Conservation (phyloP, 331 rosid species). For the Spiraea crenata region DNA sequence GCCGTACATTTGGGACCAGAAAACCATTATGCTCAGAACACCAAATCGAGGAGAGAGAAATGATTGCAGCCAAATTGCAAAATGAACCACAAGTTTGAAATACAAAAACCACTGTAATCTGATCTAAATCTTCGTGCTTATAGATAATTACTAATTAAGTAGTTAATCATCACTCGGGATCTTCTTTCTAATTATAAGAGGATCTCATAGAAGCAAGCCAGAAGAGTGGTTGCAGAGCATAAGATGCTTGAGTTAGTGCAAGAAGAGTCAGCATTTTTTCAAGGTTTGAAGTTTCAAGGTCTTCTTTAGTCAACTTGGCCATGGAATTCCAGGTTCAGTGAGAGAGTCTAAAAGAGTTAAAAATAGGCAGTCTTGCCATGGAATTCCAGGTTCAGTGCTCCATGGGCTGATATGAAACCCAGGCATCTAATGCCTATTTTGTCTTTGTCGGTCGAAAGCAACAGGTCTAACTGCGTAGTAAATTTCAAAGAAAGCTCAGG, state of each 20-base stretch:
- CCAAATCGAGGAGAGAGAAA: slow-evolving; percentile 32
- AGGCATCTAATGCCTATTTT: neutral
- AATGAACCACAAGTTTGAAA: slow-evolving; percentile 22
- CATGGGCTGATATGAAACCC: neutral
- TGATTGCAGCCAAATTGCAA: neutral
- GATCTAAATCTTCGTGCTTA: slow-evolving; percentile 33
- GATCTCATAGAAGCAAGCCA: slow-evolving; percentile 23
- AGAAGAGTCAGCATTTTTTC: slow-evolving; percentile 36
- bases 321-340: too few relatives aligned
- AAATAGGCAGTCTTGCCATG: neutral
- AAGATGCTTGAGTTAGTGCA: slow-evolving; percentile 37
- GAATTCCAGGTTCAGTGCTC: slow-evolving; percentile 6
- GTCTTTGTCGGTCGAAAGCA: neutral
- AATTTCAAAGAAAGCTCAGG: neutral
- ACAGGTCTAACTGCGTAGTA: neutral
- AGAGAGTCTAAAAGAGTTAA: slow-evolving; percentile 4
- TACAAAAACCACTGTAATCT: slow-evolving; percentile 36
- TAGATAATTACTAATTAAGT: slow-evolving; percentile 29
- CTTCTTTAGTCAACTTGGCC: slow-evolving; percentile 32
- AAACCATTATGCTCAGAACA: slow-evolving; percentile 36
- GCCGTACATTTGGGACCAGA: slow-evolving; percentile 56
- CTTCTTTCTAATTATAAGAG: slow-evolving; percentile 27
- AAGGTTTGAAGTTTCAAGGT: slow-evolving; percentile 17
- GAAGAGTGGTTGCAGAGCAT: slow-evolving; percentile 19
- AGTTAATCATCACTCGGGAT: slow-evolving; percentile 32